Conservation (phyloP, 176 grass and related monocot species). For the Oryza longistaminata region DNA sequence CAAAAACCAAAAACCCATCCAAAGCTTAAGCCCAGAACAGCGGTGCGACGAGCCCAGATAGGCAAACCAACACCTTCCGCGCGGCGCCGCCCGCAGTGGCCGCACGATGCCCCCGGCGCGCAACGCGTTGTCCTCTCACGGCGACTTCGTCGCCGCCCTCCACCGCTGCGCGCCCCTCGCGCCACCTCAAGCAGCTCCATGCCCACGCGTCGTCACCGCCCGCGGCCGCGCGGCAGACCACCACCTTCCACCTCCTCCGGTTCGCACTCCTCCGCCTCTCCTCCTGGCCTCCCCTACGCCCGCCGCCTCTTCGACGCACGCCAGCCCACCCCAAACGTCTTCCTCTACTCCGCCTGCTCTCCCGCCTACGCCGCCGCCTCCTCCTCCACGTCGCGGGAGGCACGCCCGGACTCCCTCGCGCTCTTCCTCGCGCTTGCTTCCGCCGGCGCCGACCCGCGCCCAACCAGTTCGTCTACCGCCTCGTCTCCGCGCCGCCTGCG, state of each 20-base stretch:
- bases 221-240: constrained; percentile 66
- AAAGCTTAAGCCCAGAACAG: background rate
- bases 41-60: background rate
- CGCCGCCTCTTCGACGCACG: constrained; percentile 72
- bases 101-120: constrained; percentile 30
- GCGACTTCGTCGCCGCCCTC: constrained; percentile 57
- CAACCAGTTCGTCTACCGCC: constrained; percentile 85
- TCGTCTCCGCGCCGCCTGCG: constrained; percentile 60
- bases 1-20: too few species aligned
- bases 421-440: constrained; percentile 79
- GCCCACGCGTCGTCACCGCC: constrained; percentile 54
- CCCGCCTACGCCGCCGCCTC: constrained; percentile 56
- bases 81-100: background rate
- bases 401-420: constrained; percentile 34
- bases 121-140: constrained; percentile 49
- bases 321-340: constrained; percentile 60
- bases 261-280: constrained; percentile 56
- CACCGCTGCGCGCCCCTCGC: constrained; percentile 51
- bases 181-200: constrained; percentile 76
- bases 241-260: constrained; percentile 79
- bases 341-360: constrained; percentile 83
- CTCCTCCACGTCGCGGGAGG: background rate
- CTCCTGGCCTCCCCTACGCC: constrained; percentile 69
- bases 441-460: constrained; percentile 42
- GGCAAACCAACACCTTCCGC: background rate